Evolutionary conservation across 108 stramenopile genomes (phyloP), one percentile per base, ranked within the genome.

Genomic region (Cyclostephanos invisitatus): DNA sequence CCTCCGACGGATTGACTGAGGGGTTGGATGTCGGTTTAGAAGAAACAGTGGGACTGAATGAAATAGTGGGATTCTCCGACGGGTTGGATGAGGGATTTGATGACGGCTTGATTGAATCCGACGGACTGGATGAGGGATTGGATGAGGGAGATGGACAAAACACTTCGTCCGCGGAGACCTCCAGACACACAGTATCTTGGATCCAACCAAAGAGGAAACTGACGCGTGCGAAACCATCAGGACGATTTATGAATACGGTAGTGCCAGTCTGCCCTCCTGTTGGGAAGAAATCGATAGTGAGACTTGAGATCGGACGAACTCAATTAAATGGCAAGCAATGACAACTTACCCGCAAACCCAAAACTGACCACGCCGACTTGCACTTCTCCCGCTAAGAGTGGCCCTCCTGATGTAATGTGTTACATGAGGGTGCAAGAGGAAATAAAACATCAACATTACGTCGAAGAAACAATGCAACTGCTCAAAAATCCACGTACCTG

Each of bases 301-400:
- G 24, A 24, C 24, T 20, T 6, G 5, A 9, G 36, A 3, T 11
- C 40, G 12, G 40, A 9, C 40, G 12, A 42, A 42, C 36, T 11
- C 51, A 56, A 42, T 42, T 11, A 28, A 5, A 28, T 14, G 2
- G 8, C 27, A 25, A 5, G 5, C 40, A 21, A 53, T n/a, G n/a
- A n/a, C n/a, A 14, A 28, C 55, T 27, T 14, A 56, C 55, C 55
- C 7, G 1, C 27, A 28, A 0, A 1, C 24, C 55, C 55, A 21
- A 21, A 56, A 25, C 55, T 56, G 24, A 15, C 15, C 14, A 56
- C 55, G 2, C 55, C 55, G 8, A 56, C 55, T 56, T 56, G 55
- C 27, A 56, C 49, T 3, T 20, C 7, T 24, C 20, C 8, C 25
- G 21, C 25, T 25, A 56, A 7, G 10, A 27, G 8, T 56, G 55